Conservation (phyloP, 2,329 filamentous ascomycete species). For the Trichoderma polysporum region DNA sequence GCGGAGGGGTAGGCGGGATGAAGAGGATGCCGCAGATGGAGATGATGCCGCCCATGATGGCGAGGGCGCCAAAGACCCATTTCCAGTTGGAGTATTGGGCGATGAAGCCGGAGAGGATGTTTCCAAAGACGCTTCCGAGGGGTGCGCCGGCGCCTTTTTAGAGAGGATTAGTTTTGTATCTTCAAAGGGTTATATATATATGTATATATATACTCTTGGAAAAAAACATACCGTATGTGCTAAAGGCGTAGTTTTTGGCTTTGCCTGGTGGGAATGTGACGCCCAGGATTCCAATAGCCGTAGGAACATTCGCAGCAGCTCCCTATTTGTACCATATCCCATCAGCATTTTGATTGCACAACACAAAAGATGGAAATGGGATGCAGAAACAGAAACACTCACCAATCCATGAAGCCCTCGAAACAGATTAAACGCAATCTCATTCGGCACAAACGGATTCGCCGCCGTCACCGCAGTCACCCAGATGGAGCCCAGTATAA, state of each 20-base stretch:
- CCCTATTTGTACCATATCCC: slow-evolving; percentile 39
- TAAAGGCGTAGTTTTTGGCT: slow-evolving; percentile 70
- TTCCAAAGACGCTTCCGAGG: slow-evolving; percentile 63
- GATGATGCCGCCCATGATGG: slow-evolving; percentile 58
- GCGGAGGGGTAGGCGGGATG: slow-evolving; percentile 52
- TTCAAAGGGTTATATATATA: not conserved
- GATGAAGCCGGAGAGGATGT: slow-evolving; percentile 63
- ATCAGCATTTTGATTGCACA: not conserved
- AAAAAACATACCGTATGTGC: slow-evolving; percentile 52
- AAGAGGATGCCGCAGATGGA: slow-evolving; percentile 57
- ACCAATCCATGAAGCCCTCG: slow-evolving; percentile 64
- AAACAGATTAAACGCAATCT: slow-evolving; percentile 67
- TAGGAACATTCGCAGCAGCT: slow-evolving; percentile 68
- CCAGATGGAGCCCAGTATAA: slow-evolving; percentile 63
- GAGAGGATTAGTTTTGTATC: not conserved
- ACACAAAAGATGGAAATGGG: not conserved
- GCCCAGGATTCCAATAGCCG: slow-evolving; percentile 68
- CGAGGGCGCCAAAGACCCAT: slow-evolving; percentile 66
- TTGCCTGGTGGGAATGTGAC: slow-evolving; percentile 66
- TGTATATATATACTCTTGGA: too few relatives aligned
- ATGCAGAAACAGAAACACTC: slow-evolving; percentile 21
- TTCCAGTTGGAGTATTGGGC: slow-evolving; percentile 63
- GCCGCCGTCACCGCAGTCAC: slow-evolving; percentile 58
- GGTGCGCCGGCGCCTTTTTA: slow-evolving; percentile 59
- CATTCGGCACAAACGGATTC: slow-evolving; percentile 64